Percentiles rank a stretch among this genome's conserved stretches.
phyloP scores from a whole-genome alignment of 2,329 filamentous ascomycete species.

The Penicillium italicum region DNA sequence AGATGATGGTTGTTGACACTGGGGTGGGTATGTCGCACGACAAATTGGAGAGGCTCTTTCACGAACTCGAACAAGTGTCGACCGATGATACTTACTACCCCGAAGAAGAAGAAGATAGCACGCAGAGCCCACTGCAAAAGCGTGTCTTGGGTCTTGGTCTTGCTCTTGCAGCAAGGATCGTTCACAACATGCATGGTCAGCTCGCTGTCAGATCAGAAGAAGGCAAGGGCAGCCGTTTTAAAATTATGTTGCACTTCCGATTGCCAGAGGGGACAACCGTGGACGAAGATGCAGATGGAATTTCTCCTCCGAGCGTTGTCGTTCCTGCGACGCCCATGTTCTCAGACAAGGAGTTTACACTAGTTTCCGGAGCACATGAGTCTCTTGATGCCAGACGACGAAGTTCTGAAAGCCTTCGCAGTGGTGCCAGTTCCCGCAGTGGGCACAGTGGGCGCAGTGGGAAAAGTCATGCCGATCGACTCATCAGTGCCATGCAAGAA shows the following conservation, averaged over 20 bases:
- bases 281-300: neutral
- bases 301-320: neutral
- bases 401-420: conserved; percentile 30
- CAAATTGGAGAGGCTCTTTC: conserved; percentile 58
- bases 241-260: conserved; percentile 73
- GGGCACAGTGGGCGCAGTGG: conserved; percentile 19
- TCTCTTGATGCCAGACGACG: conserved; percentile 15
- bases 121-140: conserved; percentile 21
- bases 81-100: conserved; percentile 46
- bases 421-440: conserved; percentile 31
- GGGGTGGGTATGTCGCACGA: conserved; percentile 61
- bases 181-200: conserved; percentile 89
- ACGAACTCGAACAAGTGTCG: conserved; percentile 64
- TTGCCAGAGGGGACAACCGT: conserved; percentile 44
- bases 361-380: conserved; percentile 31
- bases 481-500: conserved; percentile 44
- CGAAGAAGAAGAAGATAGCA: conserved; percentile 31
- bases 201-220: conserved; percentile 78
- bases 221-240: conserved; percentile 76
- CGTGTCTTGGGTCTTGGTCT: conserved; percentile 72
- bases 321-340: conserved; percentile 16
- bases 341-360: conserved; percentile 37
- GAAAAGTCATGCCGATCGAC: conserved; percentile 40
- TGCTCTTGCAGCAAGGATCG: conserved; percentile 80
- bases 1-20: conserved; percentile 72